These are phyloP conservation scores for Cutaneotrichosporon cutaneum DNA, from an alignment of 1,284 basidiomycete species.

Conservation along the genomic window DNA sequence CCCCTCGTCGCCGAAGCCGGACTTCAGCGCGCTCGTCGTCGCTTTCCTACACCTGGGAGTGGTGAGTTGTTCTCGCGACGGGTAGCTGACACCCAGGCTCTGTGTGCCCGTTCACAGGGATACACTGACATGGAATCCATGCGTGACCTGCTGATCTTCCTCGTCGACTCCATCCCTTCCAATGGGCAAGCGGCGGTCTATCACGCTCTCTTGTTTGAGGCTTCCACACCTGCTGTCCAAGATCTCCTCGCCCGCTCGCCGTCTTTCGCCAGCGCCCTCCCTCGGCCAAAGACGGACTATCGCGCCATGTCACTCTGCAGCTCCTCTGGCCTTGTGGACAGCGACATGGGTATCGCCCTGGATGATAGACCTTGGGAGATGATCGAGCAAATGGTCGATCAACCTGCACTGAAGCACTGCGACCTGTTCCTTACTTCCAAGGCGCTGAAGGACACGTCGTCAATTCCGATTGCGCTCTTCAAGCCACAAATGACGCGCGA, in stretches of 20 bases:
- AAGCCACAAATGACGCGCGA: slow-evolving; percentile 42
- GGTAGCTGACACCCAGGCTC: slow-evolving; percentile 17
- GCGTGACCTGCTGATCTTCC: slow-evolving; percentile 36
- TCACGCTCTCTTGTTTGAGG: slow-evolving; percentile 36
- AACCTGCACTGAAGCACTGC: slow-evolving; percentile 23
- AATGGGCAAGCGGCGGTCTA: slow-evolving; percentile 13
- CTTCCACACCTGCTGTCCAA: slow-evolving; percentile 27
- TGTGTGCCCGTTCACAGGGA: slow-evolving; percentile 17
- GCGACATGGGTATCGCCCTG: slow-evolving; percentile 26
- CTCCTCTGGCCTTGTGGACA: slow-evolving; percentile 19
- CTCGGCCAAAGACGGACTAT: slow-evolving; percentile 28
- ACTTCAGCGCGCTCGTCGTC: slow-evolving; percentile 38
- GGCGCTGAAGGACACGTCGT: slow-evolving; percentile 38
- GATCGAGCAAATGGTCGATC: slow-evolving; percentile 41
- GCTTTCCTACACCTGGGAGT: slow-evolving; percentile 35
- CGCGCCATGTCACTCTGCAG: slow-evolving; percentile 35
- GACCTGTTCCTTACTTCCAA: slow-evolving; percentile 36
- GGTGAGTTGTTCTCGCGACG: slow-evolving; percentile 25
- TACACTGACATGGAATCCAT: slow-evolving; percentile 20
- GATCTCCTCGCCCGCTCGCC: slow-evolving; percentile 23
- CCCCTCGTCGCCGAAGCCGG: slow-evolving; percentile 36
- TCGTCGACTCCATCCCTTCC: slow-evolving; percentile 22
- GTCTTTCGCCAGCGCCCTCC: slow-evolving; percentile 31
- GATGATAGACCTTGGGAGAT: slow-evolving; percentile 52
- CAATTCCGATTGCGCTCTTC: slow-evolving; percentile 44